Base-by-base conservation (phyloP, 768 basidiomycete genomes). In the Tremella fuciformis region DNA sequence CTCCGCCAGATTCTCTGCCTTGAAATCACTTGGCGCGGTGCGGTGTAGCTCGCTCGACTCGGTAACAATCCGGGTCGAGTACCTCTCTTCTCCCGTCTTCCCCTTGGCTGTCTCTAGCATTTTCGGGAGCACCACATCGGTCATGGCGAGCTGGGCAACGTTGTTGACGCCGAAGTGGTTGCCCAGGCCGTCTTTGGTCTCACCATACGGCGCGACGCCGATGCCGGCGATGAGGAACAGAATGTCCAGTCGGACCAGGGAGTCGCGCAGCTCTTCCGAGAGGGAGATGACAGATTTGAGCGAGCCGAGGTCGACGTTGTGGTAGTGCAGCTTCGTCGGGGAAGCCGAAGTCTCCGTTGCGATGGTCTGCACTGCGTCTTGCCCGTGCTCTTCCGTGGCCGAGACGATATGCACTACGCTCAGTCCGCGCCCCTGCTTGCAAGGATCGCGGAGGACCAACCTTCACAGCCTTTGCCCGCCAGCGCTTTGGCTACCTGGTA, bases 131-230 rank as follows among this genome's bases (percentile, higher is more conserved):
- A 77, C 59, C 13, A 58, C 53, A 50, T 74, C 67, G 25, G 63
- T 55, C 19, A 77, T 58, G 26, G 69, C 42, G 37, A 77, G 53
- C 29, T 66, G 64, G 11, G 69, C 49, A n/a, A 77, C 63, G 52
- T 75, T 65, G 63, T 77, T 77, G 40, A 77, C 60, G 0, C 53
- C 67, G 56, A 70, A 75, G 58, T 77, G 76, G 58, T 74, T 74
- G 1, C 64, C 67, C 11, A 77, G 39, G 11, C 70, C 71, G 42
- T 69, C 69, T 22, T 73, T 66, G 13, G 76, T 75, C 39, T 70
- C 42, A 2, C 69, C 67, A 44, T 64, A 73, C 0, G 73, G 67
- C 0, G 72, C 74, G 6, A 75, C 74, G 47, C 76, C 76, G 57
- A 77, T 65, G 18, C 76, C 76, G 13, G 76, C 76, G 42, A 73